phyloP scores from a whole-genome alignment of 345 rosid genomes.

The Citrus sp. region DNA sequence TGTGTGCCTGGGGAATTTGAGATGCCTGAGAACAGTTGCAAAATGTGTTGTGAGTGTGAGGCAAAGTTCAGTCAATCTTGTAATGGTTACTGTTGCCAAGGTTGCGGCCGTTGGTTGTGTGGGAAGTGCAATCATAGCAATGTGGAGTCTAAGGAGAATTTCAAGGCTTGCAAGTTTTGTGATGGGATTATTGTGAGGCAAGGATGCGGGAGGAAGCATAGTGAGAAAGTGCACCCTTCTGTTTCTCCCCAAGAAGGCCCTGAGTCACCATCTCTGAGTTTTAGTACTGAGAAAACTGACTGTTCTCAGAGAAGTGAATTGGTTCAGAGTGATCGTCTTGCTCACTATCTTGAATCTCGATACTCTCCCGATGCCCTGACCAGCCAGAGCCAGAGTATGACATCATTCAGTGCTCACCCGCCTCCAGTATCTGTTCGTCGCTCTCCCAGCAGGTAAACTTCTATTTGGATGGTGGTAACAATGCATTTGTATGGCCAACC shows the following conservation, averaged over 20 bases:
- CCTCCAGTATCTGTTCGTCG: constrained; percentile 40
- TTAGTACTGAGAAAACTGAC: constrained; percentile 21
- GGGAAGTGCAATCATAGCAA: constrained; percentile 36
- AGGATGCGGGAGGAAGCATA: constrained; percentile 42
- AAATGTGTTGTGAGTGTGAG: constrained; percentile 53
- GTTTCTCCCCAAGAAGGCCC: constrained; percentile 57
- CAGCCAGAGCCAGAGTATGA: constrained; percentile 39
- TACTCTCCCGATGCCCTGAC: constrained; percentile 31
- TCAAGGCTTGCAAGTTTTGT: constrained; percentile 66
- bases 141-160: constrained; percentile 15
- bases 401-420: constrained; percentile 40
- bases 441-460: constrained; percentile 63
- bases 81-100: constrained; percentile 49
- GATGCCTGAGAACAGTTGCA: constrained; percentile 42
- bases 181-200: constrained; percentile 30
- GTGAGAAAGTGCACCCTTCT: constrained; percentile 80
- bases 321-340: constrained; percentile 35
- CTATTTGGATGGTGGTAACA: not conserved
- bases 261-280: constrained; percentile 56
- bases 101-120: constrained; percentile 65
- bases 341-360: constrained; percentile 43
- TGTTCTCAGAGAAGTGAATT: constrained; percentile 22
- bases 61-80: constrained; percentile 25
- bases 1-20: constrained; percentile 30
- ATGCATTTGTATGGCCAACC: not conserved